A percentile compares a stretch with the other conserved stretches of the same genome.
phyloP scores from a whole-genome alignment of 768 basidiomycete genomes.

The Lepiota venenata region DNA sequence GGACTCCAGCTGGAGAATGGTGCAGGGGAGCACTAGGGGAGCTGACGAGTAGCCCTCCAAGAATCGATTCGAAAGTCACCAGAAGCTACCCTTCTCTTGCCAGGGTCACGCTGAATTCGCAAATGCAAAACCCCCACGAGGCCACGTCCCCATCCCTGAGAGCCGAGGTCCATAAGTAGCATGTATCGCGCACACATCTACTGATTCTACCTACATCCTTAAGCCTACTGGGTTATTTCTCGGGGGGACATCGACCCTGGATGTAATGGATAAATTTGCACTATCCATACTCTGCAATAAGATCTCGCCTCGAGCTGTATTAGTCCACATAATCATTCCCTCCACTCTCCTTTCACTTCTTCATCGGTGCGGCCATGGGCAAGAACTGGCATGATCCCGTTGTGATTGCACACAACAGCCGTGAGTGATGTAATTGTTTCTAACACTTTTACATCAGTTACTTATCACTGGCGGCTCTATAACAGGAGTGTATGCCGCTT shows the following conservation, averaged over 20 bases:
- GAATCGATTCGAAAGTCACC: too few relatives aligned
- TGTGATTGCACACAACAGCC: slow-evolving; percentile 24
- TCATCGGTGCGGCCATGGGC: slow-evolving; percentile 13
- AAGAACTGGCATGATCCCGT: slow-evolving; percentile 26
- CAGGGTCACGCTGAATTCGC: too few relatives aligned
- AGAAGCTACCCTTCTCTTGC: too few relatives aligned
- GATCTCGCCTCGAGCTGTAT: not conserved
- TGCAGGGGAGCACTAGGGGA: too few relatives aligned
- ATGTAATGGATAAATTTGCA: not conserved
- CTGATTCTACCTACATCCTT: too few relatives aligned
- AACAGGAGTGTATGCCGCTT: slow-evolving; percentile 28
- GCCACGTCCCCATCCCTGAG: too few relatives aligned
- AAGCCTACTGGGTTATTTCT: not conserved
- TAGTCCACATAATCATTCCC: not conserved
- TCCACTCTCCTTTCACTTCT: slow-evolving; percentile 8
- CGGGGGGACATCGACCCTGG: not conserved
- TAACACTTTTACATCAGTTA: not conserved
- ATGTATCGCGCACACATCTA: too few relatives aligned
- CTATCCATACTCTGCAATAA: not conserved
- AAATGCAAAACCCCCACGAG: too few relatives aligned
- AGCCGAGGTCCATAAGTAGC: too few relatives aligned
- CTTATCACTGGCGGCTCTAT: not conserved
- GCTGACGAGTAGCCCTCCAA: too few relatives aligned
- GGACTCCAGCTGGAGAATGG: too few relatives aligned
- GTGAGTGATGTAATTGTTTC: slow-evolving; percentile 16